Evolutionary conservation across 2,329 filamentous ascomycete genomes (phyloP).

Genomic region (Sordariomycetes sp.): DNA sequence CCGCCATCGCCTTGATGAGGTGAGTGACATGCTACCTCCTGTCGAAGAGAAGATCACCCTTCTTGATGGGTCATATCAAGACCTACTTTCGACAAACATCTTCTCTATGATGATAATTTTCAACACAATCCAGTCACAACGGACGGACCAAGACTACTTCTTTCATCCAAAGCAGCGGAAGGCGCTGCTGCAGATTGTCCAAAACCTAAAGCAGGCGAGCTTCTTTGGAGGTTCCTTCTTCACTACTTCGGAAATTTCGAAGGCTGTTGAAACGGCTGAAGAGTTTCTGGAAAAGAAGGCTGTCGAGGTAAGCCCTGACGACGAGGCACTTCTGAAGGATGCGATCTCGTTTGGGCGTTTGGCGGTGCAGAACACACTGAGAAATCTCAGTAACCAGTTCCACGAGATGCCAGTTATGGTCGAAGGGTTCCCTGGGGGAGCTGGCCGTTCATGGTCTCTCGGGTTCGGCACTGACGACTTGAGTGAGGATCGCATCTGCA

Average conservation of each 20-base stretch:
- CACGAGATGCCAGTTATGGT: conserved; percentile 76
- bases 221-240: conserved; percentile 82
- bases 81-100: conserved; percentile 73
- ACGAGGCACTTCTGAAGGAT: conserved; percentile 49
- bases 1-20: conserved; percentile 66
- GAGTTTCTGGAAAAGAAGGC: conserved; percentile 57
- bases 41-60: conserved; percentile 64
- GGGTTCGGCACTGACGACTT: conserved; percentile 38
- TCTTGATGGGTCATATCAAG: conserved; percentile 75
- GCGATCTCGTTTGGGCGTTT: conserved; percentile 57
- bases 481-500: conserved; percentile 26
- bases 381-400: conserved; percentile 55
- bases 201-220: conserved; percentile 72
- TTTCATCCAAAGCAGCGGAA: conserved; percentile 70
- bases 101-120: conserved; percentile 78
- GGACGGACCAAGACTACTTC: conserved; percentile 77
- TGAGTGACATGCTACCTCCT: conserved; percentile 60
- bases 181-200: conserved; percentile 57
- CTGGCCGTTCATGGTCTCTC: conserved; percentile 60
- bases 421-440: conserved; percentile 52
- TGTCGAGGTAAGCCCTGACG: conserved; percentile 48
- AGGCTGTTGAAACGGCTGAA: conserved; percentile 55
- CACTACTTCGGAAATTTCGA: conserved; percentile 50
- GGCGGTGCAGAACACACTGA: conserved; percentile 52
- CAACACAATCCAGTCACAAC: conserved; percentile 82